A percentile compares a stretch with the other conserved stretches of the same genome.
These are phyloP conservation scores for Wickerhamiella occidentalis DNA, from an alignment of 805 yeast species.

Conservation along the genomic window DNA sequence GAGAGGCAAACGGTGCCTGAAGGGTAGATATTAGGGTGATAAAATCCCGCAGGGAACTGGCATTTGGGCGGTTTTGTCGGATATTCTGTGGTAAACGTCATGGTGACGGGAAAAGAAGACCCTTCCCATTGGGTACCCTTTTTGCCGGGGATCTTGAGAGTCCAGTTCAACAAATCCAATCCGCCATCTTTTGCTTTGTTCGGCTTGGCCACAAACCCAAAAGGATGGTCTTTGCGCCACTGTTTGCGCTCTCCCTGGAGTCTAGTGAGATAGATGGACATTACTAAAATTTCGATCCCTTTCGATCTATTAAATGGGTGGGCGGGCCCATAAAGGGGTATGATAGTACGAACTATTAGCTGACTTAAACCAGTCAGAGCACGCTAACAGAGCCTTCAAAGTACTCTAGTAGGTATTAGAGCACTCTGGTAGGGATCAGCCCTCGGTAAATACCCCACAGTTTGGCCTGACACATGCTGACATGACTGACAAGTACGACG, in stretches of 20 bases:
- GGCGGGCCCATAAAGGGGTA: neutral
- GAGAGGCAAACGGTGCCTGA: conserved; percentile 93
- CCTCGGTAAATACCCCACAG: conserved; percentile 3
- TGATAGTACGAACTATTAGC: too few relatives aligned
- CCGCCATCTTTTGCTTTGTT: conserved; percentile 67
- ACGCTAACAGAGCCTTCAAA: too few relatives aligned
- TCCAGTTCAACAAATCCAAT: conserved; percentile 77
- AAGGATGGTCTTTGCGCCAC: conserved; percentile 98
- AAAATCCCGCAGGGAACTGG: conserved; percentile 75
- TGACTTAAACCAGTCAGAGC: too few relatives aligned
- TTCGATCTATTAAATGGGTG: neutral
- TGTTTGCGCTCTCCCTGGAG: conserved; percentile 92
- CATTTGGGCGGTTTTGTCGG: conserved; percentile 97
- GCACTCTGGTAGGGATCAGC: too few relatives aligned
- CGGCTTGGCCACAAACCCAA: conserved; percentile 93
- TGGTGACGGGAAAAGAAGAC: conserved; percentile 76
- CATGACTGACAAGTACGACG: conserved; percentile 21
- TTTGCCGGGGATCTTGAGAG: conserved; percentile 93
- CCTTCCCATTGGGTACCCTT: conserved; percentile 76
- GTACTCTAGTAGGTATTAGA: too few relatives aligned
- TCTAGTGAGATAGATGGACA: conserved; percentile 54
- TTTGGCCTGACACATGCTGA: neutral
- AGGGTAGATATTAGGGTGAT: conserved; percentile 96
- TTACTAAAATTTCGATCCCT: neutral
- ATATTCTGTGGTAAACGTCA: conserved; percentile 73